Evolutionary conservation across 805 yeast species (phyloP), one percentile per base, ranked within the genome.

Genomic region (Ogataea paraovalis): DNA sequence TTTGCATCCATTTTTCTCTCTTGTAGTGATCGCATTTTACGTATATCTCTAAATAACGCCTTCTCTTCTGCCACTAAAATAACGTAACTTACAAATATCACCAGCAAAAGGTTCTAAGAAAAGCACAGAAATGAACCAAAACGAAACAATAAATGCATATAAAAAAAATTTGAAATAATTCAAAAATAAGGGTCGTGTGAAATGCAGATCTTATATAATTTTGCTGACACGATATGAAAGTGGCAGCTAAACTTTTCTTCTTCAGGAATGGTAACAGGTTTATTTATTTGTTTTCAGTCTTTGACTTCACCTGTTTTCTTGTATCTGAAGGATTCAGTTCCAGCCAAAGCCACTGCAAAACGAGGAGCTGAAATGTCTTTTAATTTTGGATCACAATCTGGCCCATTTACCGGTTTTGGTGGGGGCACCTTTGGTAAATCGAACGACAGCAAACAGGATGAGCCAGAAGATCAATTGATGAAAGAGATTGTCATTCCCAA

Each of bases 401-500:
- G 20, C 3, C 21, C 38, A 16, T 18, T 34, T 34, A 3, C 10
- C 5, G 16, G 19, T 16, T 34, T 18, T 16, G 16, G 16, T 34
- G 21, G 38, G 10, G 14, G 6, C 16, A 12, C 18, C 34, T 14
- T 5, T 19, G n/a, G 13, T 3, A 16, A 41, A 13, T 14, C 23
- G 18, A 20, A 41, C 16, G 25, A 18, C 9, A 14, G 20, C 16
- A 41, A 41, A 7, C 6, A 14, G 23, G 30, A 10, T 18, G 25
- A 41, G 41, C 47, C 34, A 41, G 46, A 44, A 7, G 52, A 57
- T 47, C 45, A 53, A 48, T 57, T 44, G 7, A 41, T 47, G 38
- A 49, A 48, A 4, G 54, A 53, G 10, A 43, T 51, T 22, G 39
- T n/a, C 14, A 47, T 50, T 16, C 56, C 61, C 21, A 59, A 56